These are phyloP conservation scores for Aciculosporium take DNA, from an alignment of 2,329 filamentous ascomycete genomes.

Conservation along the genomic window DNA sequence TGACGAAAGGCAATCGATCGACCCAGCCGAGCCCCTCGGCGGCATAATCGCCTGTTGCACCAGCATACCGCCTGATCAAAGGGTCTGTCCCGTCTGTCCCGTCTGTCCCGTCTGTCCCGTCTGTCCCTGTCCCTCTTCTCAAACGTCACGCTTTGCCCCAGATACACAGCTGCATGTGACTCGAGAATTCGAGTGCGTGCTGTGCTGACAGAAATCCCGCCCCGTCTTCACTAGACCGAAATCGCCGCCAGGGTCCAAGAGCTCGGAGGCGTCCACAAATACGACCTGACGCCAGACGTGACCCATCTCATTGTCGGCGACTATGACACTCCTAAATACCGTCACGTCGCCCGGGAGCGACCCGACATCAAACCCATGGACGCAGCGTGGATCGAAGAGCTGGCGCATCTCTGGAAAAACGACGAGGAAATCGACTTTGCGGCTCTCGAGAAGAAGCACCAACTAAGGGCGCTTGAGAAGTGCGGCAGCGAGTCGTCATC, in stretches of 20 bases:
- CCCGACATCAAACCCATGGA: conserved; percentile 74
- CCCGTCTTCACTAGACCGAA: conserved; percentile 26
- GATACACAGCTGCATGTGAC: neutral
- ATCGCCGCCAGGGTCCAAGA: conserved; percentile 53
- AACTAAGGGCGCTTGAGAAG: conserved; percentile 47
- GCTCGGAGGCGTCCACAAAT: conserved; percentile 77
- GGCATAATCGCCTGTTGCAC: conserved; percentile 79
- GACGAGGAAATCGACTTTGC: conserved; percentile 64
- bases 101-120: no score
- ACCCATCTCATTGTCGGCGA: conserved; percentile 89
- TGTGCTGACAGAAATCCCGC: conserved; percentile 1
- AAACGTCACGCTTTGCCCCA: neutral
- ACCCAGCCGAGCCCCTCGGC: conserved; percentile 48
- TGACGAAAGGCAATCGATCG: conserved; percentile 24
- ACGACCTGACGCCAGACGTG: conserved; percentile 88
- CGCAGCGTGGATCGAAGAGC: conserved; percentile 70
- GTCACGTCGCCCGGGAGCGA: conserved; percentile 80
- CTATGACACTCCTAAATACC: conserved; percentile 84
- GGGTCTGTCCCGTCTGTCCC: no score
- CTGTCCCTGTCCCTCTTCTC: neutral
- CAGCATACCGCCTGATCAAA: conserved; percentile 62
- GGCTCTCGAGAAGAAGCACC: conserved; percentile 52
- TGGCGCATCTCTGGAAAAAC: conserved; percentile 66
- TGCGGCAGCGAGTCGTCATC: conserved; percentile 27
- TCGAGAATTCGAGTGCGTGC: no score